Conservation (phyloP, 1,284 basidiomycete species). For the Papiliotrema nemorosa region DNA sequence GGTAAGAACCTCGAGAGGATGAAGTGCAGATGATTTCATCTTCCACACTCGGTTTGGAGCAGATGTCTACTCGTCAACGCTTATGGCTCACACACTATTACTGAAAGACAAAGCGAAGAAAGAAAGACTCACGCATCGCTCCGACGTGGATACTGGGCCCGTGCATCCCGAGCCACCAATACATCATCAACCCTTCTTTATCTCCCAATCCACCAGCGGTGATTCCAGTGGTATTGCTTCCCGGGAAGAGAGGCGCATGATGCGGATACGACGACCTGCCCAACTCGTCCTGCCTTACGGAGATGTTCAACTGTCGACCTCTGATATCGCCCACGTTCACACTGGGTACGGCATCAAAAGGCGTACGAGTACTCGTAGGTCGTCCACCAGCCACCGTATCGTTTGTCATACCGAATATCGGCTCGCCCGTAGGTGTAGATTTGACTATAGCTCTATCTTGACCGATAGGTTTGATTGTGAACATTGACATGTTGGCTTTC, state of each 20-base stretch:
- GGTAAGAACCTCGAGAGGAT: not conserved
- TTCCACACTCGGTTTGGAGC: not conserved
- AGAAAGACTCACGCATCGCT: slow-evolving; percentile 5
- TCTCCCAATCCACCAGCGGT: not conserved
- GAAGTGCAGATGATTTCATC: slow-evolving; percentile 2
- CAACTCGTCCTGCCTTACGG: not conserved
- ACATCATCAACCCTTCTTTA: not conserved
- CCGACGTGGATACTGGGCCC: slow-evolving; percentile 5
- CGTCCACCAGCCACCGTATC: too few species aligned
- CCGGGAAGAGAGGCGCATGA: too few species aligned
- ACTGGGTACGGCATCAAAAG: not conserved
- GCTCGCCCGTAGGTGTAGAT: too few species aligned
- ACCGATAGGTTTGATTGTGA: not conserved
- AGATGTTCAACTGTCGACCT: not conserved
- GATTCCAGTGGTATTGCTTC: too few species aligned
- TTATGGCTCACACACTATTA: too few species aligned
- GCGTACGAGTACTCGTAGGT: too few species aligned
- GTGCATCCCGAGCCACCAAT: not conserved
- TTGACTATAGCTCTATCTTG: not conserved
- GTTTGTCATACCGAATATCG: too few species aligned
- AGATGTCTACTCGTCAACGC: slow-evolving; percentile 3
- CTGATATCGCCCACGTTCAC: not conserved
- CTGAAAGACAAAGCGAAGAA: too few species aligned
- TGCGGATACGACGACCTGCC: too few species aligned
- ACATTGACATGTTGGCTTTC: not conserved